Percentiles rank a stretch among this genome's conserved stretches.
These are phyloP conservation scores for Volvox africanus DNA, from an alignment of 139 green algal species.

Conservation along the genomic window DNA sequence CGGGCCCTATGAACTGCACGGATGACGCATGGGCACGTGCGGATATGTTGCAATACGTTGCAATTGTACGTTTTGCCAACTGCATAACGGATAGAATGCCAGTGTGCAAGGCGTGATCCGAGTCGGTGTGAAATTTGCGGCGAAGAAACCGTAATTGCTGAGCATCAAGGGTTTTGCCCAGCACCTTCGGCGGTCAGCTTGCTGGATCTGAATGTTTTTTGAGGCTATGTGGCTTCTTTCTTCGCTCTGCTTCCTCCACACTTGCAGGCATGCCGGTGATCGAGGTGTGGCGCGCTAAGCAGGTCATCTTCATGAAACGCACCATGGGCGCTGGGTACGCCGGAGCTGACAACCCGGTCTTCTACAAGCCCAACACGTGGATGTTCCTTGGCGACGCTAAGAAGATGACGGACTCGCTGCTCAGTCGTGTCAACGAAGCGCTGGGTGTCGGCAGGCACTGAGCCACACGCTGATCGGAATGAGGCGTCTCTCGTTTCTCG, in stretches of 20 bases:
- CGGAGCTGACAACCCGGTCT: constrained; percentile 89
- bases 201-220: no score
- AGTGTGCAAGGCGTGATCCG: no score
- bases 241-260: not conserved
- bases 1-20: no score
- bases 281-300: constrained; percentile 87
- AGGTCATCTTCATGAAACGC: constrained; percentile 93
- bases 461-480: not conserved
- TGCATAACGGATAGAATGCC: no score
- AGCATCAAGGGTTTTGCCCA: no score
- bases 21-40: no score
- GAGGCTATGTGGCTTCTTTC: no score
- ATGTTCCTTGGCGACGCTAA: constrained; percentile 55
- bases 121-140: no score
- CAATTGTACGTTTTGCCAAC: no score
- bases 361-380: constrained; percentile 76
- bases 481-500: not conserved
- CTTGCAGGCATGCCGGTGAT: constrained; percentile 67
- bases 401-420: constrained; percentile 52
- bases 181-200: no score
- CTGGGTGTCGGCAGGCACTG: not conserved
- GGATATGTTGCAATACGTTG: no score
- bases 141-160: no score
- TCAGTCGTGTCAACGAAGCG: constrained; percentile 21
- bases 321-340: constrained; percentile 90